Base-by-base conservation (phyloP, 2,329 filamentous ascomycete species). In the Alternaria incomplexa region DNA sequence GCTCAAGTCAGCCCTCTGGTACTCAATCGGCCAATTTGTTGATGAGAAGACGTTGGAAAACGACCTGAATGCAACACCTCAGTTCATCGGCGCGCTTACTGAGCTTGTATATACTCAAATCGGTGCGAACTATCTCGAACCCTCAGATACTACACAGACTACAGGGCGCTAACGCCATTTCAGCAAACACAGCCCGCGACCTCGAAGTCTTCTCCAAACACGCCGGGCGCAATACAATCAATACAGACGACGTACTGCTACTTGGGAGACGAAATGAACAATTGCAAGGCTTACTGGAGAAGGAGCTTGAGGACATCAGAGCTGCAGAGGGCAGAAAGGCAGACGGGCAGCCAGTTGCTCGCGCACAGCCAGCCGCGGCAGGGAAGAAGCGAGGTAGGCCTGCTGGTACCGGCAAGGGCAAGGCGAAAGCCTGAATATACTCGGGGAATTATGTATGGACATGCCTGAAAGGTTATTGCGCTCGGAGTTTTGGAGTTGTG, bases 81-180 rank as follows among this genome's bases (percentile, higher is more conserved):
- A 97, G 75, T 97, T 96, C 79, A 96, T 96, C 70, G 93, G 91
- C 9, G 79, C 80, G 3, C 61, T 81, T 75, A 96, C 92, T 1
- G 93, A 97, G 79, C 87, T 97, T 79, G 91, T 95, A 8, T 97
- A 92, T 89, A 87, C 89, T 1, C 93, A 97, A 70, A 91, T 97
- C 55, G 91, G 93, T 95, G 85, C 50, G 81, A 32, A 1, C 70
- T n/a, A 25, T 43, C 23, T 50, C 58, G 32, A 56, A 17, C 11
- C 9, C 9, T 15, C 7, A n/a, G 7, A n/a, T 51, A 22, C n/a
- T 11, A 1, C 36, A 1, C 30, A 28, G 15, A 13, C 58, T 51
- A n/a, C 23, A 20, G 12, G 32, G 44, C 26, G 40, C 53, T 61
- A 13, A 65, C n/a, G 50, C 44, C 11, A 2, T 12, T 12, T 4